These are phyloP conservation scores for Castanea crenata DNA, from an alignment of 306 rosid species.

Conservation along the genomic window DNA sequence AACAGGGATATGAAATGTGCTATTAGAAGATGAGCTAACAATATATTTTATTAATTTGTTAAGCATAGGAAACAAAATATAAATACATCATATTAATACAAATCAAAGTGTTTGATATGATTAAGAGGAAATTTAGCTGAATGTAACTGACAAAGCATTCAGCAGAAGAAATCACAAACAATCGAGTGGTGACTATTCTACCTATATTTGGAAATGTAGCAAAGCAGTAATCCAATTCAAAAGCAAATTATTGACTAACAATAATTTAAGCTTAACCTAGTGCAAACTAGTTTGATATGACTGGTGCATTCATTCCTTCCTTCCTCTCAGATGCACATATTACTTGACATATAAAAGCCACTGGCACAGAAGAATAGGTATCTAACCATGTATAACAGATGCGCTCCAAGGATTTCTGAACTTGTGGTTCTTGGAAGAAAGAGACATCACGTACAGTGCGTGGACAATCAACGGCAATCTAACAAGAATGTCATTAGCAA, in stretches of 20 bases:
- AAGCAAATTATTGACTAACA: constrained; percentile 6
- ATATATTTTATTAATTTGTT: background rate
- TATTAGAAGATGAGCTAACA: background rate
- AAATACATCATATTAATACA: too few relatives aligned
- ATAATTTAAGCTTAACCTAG: background rate
- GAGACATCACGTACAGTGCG: constrained; percentile 91
- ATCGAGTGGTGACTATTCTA: background rate
- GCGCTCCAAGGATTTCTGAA: constrained; percentile 93
- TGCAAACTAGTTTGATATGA: background rate
- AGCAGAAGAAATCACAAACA: background rate
- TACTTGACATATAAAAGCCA: background rate
- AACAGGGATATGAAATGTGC: too few relatives aligned
- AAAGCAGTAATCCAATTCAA: background rate
- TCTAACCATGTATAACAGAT: constrained; percentile 84
- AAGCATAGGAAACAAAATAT: background rate
- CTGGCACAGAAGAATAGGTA: constrained; percentile 10
- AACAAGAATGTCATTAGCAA: constrained; percentile 10
- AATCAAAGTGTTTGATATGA: too few relatives aligned
- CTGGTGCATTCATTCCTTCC: background rate
- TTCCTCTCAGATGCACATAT: constrained; percentile 2
- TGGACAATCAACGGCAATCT: constrained; percentile 95
- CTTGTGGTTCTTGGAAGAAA: constrained; percentile 82
- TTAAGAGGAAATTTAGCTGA: too few relatives aligned
- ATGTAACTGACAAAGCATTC: too few relatives aligned
- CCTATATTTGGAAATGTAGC: background rate